phyloP scores from a whole-genome alignment of 345 rosid species.

The Pseudoturritis turrita region DNA sequence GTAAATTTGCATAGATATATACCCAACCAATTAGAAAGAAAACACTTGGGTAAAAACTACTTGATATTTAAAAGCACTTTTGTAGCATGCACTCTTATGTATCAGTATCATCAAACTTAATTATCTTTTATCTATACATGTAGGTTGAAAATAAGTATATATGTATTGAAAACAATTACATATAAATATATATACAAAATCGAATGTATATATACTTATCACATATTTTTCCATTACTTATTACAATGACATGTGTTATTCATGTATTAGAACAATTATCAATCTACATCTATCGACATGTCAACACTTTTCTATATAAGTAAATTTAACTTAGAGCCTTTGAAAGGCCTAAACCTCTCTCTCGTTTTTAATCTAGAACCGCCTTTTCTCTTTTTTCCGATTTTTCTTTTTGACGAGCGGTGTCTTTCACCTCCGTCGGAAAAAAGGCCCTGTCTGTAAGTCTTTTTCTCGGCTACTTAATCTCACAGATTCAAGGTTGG shows the following conservation, averaged over 20 bases:
- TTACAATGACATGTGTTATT: not conserved
- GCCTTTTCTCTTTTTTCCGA: no score
- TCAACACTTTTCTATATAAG: not conserved
- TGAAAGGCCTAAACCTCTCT: no score
- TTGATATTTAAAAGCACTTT: not conserved
- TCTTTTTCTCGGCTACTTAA: no score
- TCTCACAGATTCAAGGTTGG: no score
- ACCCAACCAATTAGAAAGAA: not conserved
- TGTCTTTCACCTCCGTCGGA: no score
- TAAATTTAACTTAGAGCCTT: no score
- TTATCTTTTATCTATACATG: not conserved
- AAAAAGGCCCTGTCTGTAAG: no score
- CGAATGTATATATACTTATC: not conserved
- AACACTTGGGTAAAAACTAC: not conserved
- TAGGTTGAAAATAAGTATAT: not conserved
- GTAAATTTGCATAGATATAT: not conserved
- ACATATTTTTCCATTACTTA: not conserved
- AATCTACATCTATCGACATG: not conserved
- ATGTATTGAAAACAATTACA: not conserved
- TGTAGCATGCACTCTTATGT: not conserved
- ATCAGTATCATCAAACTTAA: not conserved
- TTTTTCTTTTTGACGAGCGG: no score
- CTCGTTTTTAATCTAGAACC: no score
- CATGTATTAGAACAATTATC: not conserved
- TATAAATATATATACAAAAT: not conserved